Evolutionary conservation across 2,329 filamentous ascomycete species (phyloP).

Genomic region (Phialocephala sp.): DNA sequence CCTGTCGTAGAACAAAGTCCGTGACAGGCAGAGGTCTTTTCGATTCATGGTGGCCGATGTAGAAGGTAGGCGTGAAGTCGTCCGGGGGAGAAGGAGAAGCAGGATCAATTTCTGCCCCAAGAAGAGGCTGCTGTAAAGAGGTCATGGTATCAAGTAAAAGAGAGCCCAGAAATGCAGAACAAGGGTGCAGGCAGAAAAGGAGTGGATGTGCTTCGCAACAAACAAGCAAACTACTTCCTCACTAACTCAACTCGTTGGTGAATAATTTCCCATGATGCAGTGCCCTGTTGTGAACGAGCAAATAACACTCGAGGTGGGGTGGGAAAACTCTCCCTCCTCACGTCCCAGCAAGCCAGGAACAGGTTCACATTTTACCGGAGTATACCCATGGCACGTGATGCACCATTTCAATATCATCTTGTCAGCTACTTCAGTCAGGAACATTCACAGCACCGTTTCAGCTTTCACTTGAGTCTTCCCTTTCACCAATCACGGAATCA

Average conservation of each 20-base stretch:
- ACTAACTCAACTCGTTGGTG: not conserved
- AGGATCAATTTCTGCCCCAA: constrained; percentile 28
- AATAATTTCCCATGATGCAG: not conserved
- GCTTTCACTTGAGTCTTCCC: too few relatives aligned
- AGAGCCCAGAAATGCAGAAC: not conserved
- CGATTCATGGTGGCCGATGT: constrained; percentile 77
- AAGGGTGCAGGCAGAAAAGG: constrained; percentile 15
- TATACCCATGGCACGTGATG: not conserved
- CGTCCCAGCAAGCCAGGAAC: not conserved
- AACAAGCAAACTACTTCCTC: constrained; percentile 6
- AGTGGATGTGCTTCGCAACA: constrained; percentile 17
- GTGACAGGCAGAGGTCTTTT: constrained; percentile 64
- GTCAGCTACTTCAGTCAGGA: too few relatives aligned
- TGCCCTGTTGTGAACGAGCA: not conserved
- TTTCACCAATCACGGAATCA: too few relatives aligned
- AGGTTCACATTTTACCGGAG: not conserved
- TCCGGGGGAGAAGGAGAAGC: constrained; percentile 33
- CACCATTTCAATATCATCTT: too few relatives aligned
- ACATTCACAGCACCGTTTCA: too few relatives aligned
- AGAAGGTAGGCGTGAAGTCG: constrained; percentile 58
- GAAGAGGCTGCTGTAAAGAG: constrained; percentile 24
- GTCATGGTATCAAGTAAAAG: constrained; percentile 24
- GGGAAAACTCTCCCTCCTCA: not conserved
- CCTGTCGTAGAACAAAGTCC: constrained; percentile 67
- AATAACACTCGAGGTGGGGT: not conserved